Base-by-base conservation (phyloP, 805 yeast genomes). In the Scheffersomyces spartinae region DNA sequence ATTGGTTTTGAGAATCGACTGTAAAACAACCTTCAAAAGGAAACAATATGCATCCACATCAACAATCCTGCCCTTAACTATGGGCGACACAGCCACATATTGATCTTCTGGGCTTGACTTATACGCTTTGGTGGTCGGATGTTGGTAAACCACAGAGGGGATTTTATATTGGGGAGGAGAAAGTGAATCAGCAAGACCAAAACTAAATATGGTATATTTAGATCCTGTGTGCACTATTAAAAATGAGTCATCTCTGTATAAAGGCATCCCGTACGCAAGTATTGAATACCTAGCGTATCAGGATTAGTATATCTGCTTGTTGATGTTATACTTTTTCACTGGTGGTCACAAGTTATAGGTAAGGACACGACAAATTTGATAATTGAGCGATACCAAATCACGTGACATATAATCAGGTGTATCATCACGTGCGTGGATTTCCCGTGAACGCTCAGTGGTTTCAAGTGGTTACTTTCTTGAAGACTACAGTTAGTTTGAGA, bases 141-240 rank as follows among this genome's bases (percentile, higher is more conserved):
- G 61, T 26, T 54, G 58, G 46, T 70, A 80, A 6, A 88, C 93
- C 19, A 61, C 61, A 0, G 95, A 74, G n/a, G 95, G 94, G 15
- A 85, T 60, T 29, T 71, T 71, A 35, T 68, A 69, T 14, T 74
- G 68, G 2, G 96, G 94, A 2, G 91, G 83, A 6, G 79, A 55
- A 33, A 82, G 63, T 1, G 80, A 61, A 27, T 70, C 76, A 38
- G 79, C 93, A 15, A 86, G 58, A 2, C 95, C 95, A 45, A 81
- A 74, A 37, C 79, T 80, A 15, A 82, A 81, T 27, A 77, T 56
- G 0, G 96, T 83, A 27, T 66, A 55, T 27, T 56, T 60, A 2
- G 94, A 78, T 15, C 95, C 95, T 1, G 94, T 82, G 28, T 83
- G 75, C 15, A 86, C 68, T 15, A 86, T 68, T 14, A 61, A 46